Evolutionary conservation across 495 filamentous ascomycete species (phyloP), one percentile per base, ranked within the genome.

Genomic region (Podospora pseudoanserina): DNA sequence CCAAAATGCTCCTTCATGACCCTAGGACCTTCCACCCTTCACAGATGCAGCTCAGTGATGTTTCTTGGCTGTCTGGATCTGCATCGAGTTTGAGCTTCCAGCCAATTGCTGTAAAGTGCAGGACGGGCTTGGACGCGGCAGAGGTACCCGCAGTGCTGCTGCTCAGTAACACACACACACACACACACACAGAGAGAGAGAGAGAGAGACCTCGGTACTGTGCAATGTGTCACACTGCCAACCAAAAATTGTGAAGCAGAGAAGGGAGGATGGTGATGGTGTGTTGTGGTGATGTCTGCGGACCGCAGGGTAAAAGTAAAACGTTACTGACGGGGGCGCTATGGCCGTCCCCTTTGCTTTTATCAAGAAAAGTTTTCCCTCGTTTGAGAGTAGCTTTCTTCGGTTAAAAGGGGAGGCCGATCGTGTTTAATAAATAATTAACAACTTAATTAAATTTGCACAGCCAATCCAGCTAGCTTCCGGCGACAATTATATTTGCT

Each of bases 391-490:
- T 58, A 58, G n/a, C 55, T 18, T 63, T 34, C 28, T 70, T 73
- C 74, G 74, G 71, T 74, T 77, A 74, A 76, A 73, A 28, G 56
- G 64, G 61, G 65, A 63, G 58, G 34, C 23, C 57, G 54, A 70
- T 64, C 69, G 67, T n/a, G 30, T 68, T 71, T 74, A 71, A 74
- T 71, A 73, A 72, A 70, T 69, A 63, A 70, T 73, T 67, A 72
- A 65, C 60, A 68, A 66, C 19, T 70, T 74, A 66, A 76, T 73
- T 71, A 73, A 75, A 72, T 32, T 65, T 55, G 63, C 28, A 44
- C 58, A 67, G 63, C 75, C 57, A 69, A 77, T 73, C 69, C 60
- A 67, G 70, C 57, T 71, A 71, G 69, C 69, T 68, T 75, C 67
- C 72, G 67, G 39, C 54, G 19, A 60, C 0, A 49, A 69, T 65